Base-by-base conservation (phyloP, 495 filamentous ascomycete species). In the Margaritispora aquatica region DNA sequence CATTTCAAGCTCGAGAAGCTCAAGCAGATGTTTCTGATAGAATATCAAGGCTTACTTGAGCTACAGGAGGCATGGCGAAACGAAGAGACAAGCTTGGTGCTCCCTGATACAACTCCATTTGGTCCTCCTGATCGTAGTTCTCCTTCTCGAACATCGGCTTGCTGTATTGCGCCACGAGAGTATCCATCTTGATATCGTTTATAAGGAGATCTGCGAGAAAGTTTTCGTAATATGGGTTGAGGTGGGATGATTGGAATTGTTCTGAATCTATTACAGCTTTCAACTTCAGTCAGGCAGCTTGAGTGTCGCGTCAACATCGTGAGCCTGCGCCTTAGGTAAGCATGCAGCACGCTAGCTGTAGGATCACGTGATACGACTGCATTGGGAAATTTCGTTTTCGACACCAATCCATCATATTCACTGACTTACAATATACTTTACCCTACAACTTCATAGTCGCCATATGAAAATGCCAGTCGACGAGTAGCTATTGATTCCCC, bases 21-120 rank as follows among this genome's bases (percentile, higher is more conserved):
- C 22, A 17, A 15, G 41, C 59, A 29, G 63, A 22, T 7, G 9
- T 19, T 20, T 36, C 21, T 41, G 44, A 53, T 52, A 50, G 31
- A 54, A 7, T 9, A 41, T 29, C 47, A 36, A 8, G 70, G 70
- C 85, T 71, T 77, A 97, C 92, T 69, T 94, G 88, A 60, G 88
- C 84, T 74, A 97, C 83, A n/a, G 94, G 93, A 55, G 94, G 94
- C 71, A 98, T 85, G 65, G 87, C 84, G 73, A 98, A 98, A 71
- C 89, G 92, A 63, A 96, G 84, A 20, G 88, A 90, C 61, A 96
- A 74, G 48, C 69, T 72, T 64, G 90, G 83, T 61, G 86, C 81
- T 54, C 82, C 77, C 63, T 83, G 77, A 68, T 75, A 79, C 65
- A 89, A 78, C 67, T 95, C 89, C 66, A 84, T 76, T 70, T 92